These are phyloP conservation scores for Ceratocystis colombiana DNA, from an alignment of 2,329 filamentous ascomycete species.

Conservation along the genomic window DNA sequence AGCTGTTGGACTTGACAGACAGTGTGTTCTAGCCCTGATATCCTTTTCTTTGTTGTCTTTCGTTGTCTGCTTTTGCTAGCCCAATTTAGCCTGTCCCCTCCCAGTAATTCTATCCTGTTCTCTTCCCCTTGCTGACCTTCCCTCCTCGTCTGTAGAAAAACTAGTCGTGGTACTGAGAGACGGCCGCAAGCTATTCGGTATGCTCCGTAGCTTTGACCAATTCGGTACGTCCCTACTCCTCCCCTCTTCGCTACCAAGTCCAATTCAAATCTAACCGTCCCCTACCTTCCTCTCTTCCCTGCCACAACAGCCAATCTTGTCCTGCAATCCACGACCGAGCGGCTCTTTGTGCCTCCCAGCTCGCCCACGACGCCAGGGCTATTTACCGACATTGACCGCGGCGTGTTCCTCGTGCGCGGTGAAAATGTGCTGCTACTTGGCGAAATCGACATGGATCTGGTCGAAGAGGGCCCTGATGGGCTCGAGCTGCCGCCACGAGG, in stretches of 20 bases:
- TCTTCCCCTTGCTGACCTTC: background rate
- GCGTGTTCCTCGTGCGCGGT: constrained; percentile 83
- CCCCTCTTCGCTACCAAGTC: constrained; percentile 42
- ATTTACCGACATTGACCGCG: constrained; percentile 76
- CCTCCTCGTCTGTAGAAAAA: constrained; percentile 59
- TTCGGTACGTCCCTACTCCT: constrained; percentile 57
- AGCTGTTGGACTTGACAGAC: constrained; percentile 90
- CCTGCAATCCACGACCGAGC: constrained; percentile 82
- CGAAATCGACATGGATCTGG: constrained; percentile 92
- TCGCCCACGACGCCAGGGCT: constrained; percentile 41
- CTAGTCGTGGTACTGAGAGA: constrained; percentile 84
- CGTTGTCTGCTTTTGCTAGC: background rate
- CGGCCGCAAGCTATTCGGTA: constrained; percentile 85
- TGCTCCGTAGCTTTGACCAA: constrained; percentile 93
- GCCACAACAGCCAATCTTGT: constrained; percentile 69
- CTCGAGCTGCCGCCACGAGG: constrained; percentile 59
- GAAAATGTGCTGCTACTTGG: constrained; percentile 95
- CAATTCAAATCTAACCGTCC: background rate
- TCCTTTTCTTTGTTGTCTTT: constrained; percentile 5
- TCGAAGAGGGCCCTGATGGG: constrained; percentile 67
- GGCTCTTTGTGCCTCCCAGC: constrained; percentile 57
- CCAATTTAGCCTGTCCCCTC: background rate
- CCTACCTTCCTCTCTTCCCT: background rate
- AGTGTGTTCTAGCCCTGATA: constrained; percentile 48
- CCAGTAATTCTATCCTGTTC: background rate